phyloP scores from a whole-genome alignment of 2,329 filamentous ascomycete species.

The Talaromyces sp. region DNA sequence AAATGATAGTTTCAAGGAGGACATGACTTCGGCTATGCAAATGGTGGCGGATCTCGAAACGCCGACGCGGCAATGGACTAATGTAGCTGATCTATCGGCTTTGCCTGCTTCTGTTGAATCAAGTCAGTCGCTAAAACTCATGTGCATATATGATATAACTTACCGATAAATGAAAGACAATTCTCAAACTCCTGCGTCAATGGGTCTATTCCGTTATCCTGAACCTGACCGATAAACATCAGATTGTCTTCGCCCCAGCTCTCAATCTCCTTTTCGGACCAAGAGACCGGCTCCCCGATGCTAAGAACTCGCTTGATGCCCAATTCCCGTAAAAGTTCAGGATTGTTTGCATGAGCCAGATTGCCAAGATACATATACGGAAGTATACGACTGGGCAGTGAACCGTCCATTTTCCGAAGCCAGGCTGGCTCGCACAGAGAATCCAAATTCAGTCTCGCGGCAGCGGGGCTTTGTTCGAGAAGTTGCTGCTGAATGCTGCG shows the following conservation, averaged over 20 bases:
- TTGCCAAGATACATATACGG: conserved; percentile 98
- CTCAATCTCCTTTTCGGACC: conserved; percentile 68
- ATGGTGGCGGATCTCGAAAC: conserved; percentile 95
- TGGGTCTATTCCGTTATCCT: conserved; percentile 95
- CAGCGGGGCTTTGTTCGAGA: conserved; percentile 51
- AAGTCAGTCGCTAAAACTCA: background rate
- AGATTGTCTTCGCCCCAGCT: conserved; percentile 76
- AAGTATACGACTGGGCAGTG: conserved; percentile 80
- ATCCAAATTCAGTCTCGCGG: conserved; percentile 22
- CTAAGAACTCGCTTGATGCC: conserved; percentile 87
- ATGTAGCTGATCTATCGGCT: conserved; percentile 71
- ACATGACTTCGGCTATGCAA: conserved; percentile 99
- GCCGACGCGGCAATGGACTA: conserved; percentile 94
- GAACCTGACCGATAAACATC: conserved; percentile 77
- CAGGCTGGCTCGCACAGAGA: conserved; percentile 62
- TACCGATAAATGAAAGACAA: conserved; percentile 90
- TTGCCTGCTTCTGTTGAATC: conserved; percentile 68
- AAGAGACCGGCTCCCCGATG: conserved; percentile 83
- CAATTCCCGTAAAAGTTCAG: conserved; percentile 71
- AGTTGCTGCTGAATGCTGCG: conserved; percentile 71
- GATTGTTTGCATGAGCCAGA: conserved; percentile 88
- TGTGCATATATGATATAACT: conserved; percentile 34
- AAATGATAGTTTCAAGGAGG: conserved; percentile 72
- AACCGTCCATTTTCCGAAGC: conserved; percentile 82
- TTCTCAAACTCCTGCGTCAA: conserved; percentile 79